These are phyloP conservation scores for Ammopiptanthus mongolicus DNA, from an alignment of 306 rosid genomes.

Conservation along the genomic window DNA sequence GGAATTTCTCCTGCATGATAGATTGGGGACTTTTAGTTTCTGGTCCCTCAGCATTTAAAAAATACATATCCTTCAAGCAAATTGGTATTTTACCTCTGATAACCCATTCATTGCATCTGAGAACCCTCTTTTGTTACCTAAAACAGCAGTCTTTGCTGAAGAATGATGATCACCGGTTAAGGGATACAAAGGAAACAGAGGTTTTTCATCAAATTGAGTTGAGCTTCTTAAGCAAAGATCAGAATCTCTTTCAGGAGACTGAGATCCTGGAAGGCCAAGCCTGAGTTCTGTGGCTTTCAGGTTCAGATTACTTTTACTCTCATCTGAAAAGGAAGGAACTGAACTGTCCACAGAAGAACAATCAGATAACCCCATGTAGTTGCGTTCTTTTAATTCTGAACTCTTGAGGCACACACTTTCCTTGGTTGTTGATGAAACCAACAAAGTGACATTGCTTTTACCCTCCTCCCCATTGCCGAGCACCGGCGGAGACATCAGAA, in stretches of 20 bases:
- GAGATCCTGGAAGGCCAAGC: slow-evolving; percentile 86
- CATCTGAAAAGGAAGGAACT: slow-evolving; percentile 40
- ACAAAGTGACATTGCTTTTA: slow-evolving; percentile 52
- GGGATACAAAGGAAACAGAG: slow-evolving; percentile 58
- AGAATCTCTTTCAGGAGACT: slow-evolving; percentile 61
- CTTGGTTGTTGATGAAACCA: slow-evolving; percentile 53
- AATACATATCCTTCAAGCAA: not conserved
- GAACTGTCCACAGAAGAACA: slow-evolving; percentile 71
- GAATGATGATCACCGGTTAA: slow-evolving; percentile 43
- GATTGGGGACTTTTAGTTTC: not conserved
- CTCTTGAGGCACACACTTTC: slow-evolving; percentile 40
- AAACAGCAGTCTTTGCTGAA: slow-evolving; percentile 46
- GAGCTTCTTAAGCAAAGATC: slow-evolving; percentile 45
- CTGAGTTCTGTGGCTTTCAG: slow-evolving; percentile 82
- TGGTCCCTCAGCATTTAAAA: not conserved
- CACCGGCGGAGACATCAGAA: slow-evolving; percentile 59
- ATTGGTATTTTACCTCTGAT: slow-evolving; percentile 51
- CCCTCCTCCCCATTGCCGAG: slow-evolving; percentile 56
- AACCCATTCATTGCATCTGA: slow-evolving; percentile 72
- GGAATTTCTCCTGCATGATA: slow-evolving; percentile 58
- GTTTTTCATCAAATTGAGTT: slow-evolving; percentile 54
- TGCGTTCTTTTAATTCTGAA: slow-evolving; percentile 55
- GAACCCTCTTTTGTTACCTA: slow-evolving; percentile 81
- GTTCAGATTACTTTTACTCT: slow-evolving; percentile 48
- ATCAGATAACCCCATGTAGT: slow-evolving; percentile 81